Base-by-base conservation (phyloP, 1,284 basidiomycete genomes). In the Sanguinoderma infundibulare region DNA sequence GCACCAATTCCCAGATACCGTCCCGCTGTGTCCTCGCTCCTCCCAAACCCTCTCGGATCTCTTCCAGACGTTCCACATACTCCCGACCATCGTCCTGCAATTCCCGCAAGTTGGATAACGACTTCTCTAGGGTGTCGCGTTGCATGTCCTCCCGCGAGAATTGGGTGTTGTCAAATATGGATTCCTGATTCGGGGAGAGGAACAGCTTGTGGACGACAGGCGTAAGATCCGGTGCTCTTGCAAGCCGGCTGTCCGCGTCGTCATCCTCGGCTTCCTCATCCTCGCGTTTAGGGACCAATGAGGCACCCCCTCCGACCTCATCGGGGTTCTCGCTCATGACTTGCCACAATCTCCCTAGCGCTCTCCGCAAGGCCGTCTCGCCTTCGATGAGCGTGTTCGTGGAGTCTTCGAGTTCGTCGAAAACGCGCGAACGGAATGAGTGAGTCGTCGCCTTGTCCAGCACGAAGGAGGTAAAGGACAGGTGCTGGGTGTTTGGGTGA, bases 371-470 rank as follows among this genome's bases (percentile, higher is more conserved):
- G 3, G 80, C 78, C 22, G 87, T 85, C 70, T 94, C 91, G 26
- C 90, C 91, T 74, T 93, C 89, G 44, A 94, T 89, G 35, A 94
- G 83, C 40, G 83, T 85, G 70, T 91, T 92, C 15, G 91, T 91
- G 12, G 90, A 86, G 58, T 87, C 78, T 69, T 93, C 90, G 17
- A 94, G 79, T 68, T 93, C 91, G 63, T 89, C 85, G n/a, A 93
- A 75, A 47, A 92, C 76, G 53, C 79, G 81, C 30, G 91, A 91
- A 35, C 91, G 87, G 74, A 92, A 94, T 3, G 91, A 86, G 72
- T 91, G 90, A 17, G 89, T 91, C n/a, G 90, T 85, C 12, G 90
- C 83, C 64, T 89, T 90, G 73, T 94, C 91, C 81, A 94, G 83
- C 22, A 94, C 89, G 68, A 92, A 91, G 0, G 91, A 90, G n/a